These are phyloP conservation scores for Coelastrella sp. DNA, from an alignment of 139 green algal species.

Conservation along the genomic window DNA sequence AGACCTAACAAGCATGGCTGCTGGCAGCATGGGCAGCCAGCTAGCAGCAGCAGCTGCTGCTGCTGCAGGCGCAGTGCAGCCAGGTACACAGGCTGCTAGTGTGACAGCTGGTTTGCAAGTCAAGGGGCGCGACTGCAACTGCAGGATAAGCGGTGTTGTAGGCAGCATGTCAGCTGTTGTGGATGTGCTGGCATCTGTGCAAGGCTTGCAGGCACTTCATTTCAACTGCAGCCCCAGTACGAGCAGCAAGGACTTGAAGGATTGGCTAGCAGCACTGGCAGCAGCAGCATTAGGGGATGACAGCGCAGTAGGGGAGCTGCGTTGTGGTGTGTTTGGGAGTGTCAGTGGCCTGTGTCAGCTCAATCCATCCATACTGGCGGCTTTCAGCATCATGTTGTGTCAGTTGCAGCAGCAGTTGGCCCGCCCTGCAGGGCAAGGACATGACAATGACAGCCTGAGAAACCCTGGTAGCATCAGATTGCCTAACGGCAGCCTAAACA, in stretches of 20 bases:
- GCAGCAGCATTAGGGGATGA: constrained; percentile 1
- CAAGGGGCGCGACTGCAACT: neutral
- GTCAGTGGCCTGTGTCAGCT: neutral
- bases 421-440: neutral
- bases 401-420: neutral
- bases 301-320: no score
- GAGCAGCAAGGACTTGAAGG: neutral
- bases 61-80: no score
- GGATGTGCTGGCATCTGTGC: neutral
- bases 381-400: neutral
- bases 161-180: neutral
- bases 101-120: neutral
- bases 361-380: neutral
- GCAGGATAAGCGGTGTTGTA: neutral
- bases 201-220: neutral
- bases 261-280: neutral
- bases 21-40: neutral
- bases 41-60: neutral
- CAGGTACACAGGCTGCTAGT: no score
- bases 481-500: neutral
- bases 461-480: neutral
- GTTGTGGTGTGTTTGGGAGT: neutral
- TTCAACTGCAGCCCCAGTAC: neutral
- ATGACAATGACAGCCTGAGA: neutral
- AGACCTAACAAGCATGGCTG: neutral